Evolutionary conservation across 257 asterid species (phyloP).

Genomic region (Nicotiana undulata): DNA sequence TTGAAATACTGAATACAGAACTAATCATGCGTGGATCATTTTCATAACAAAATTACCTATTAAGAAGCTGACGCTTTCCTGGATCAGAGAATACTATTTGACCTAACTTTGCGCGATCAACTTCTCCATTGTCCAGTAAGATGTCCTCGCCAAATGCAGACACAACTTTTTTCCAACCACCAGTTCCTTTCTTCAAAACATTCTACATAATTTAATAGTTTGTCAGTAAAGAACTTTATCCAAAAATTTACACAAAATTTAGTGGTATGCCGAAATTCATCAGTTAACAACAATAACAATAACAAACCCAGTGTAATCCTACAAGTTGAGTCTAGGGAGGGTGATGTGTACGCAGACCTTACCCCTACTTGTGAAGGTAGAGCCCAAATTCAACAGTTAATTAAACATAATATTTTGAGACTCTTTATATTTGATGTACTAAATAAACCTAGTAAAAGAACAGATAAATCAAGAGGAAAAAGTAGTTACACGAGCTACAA

Average conservation of each 20-base stretch:
- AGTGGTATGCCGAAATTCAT: too few relatives aligned
- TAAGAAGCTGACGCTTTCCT: constrained; percentile 79
- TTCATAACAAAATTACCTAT: constrained; percentile 37
- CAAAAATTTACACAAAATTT: neutral
- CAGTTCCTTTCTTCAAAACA: constrained; percentile 67
- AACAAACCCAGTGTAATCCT: too few relatives aligned
- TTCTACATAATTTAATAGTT: constrained; percentile 29
- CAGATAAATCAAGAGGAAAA: neutral
- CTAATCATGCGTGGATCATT: neutral
- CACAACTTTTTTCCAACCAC: constrained; percentile 88
- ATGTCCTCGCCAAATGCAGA: constrained; percentile 74
- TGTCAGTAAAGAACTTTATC: neutral
- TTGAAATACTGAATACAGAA: neutral
- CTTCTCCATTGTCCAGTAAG: constrained; percentile 62
- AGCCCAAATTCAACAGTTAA: neutral
- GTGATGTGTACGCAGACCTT: too few relatives aligned
- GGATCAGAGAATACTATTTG: constrained; percentile 68
- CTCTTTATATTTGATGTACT: neutral
- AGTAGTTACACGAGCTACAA: constrained; percentile 69
- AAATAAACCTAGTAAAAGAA: neutral
- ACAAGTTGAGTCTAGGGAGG: too few relatives aligned
- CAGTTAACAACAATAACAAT: neutral
- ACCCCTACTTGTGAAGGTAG: too few relatives aligned
- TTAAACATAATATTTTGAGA: neutral
- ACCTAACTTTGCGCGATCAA: constrained; percentile 81